Evolutionary conservation across 148 eudicot genomes (phyloP).

Genomic region (Rhododendron mucronatum): DNA sequence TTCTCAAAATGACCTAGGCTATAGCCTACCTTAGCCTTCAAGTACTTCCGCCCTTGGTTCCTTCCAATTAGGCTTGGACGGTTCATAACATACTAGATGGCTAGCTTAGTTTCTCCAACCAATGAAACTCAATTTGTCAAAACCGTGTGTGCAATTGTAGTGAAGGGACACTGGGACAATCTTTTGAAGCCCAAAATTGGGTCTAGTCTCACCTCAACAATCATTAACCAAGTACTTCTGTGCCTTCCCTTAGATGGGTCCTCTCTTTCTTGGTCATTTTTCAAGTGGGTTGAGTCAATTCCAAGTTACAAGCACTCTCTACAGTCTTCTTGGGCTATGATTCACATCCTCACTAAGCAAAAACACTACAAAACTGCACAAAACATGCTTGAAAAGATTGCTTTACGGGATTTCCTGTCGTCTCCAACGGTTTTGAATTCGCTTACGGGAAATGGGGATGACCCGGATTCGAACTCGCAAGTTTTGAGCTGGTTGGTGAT

Average conservation of each 20-base stretch:
- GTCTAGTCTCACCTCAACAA: conserved; percentile 49
- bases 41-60: no score
- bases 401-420: conserved; percentile 52
- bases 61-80: background rate
- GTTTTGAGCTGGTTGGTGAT: conserved; percentile 94
- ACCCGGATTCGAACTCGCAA: conserved; percentile 52
- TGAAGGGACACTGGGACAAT: conserved; percentile 65
- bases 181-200: conserved; percentile 50
- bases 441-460: conserved; percentile 29
- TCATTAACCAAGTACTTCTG: conserved; percentile 40
- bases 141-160: conserved; percentile 40
- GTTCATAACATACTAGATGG: conserved; percentile 22
- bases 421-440: conserved; percentile 68
- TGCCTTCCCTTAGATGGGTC: conserved; percentile 21
- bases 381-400: conserved; percentile 63
- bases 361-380: conserved; percentile 62
- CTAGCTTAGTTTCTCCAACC: conserved; percentile 16
- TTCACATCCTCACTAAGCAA: conserved; percentile 49
- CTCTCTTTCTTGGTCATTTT: conserved; percentile 47
- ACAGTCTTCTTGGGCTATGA: conserved; percentile 65
- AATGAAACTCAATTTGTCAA: conserved; percentile 42
- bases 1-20: no score
- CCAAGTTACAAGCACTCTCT: conserved; percentile 70
- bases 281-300: conserved; percentile 59
- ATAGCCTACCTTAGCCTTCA: no score